phyloP scores from a whole-genome alignment of 139 green algal genomes.

The Coelastrella sp. region DNA sequence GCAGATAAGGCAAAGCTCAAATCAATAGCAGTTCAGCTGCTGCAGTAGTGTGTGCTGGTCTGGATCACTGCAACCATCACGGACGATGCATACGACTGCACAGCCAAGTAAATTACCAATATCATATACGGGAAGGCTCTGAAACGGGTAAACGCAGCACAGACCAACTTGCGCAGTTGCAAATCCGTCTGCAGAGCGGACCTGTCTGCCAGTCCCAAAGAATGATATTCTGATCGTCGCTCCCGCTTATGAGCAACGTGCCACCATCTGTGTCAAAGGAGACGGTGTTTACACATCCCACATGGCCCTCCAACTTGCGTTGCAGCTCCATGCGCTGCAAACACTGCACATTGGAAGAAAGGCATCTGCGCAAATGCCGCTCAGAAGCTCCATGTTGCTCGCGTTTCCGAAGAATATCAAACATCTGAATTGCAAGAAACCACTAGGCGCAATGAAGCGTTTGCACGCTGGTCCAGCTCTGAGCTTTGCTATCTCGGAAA shows the following conservation, averaged over 20 bases:
- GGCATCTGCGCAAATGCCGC: not conserved
- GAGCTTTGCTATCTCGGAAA: too few relatives aligned
- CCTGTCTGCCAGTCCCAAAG: slow-evolving; percentile 73
- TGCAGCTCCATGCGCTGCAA: slow-evolving; percentile 56
- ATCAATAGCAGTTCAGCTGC: too few relatives aligned
- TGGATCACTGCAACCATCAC: too few relatives aligned
- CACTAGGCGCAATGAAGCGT: too few relatives aligned
- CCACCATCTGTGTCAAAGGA: slow-evolving; percentile 61
- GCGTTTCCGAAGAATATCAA: not conserved
- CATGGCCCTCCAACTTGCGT: slow-evolving; percentile 50
- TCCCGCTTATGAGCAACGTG: slow-evolving; percentile 64
- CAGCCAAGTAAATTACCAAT: too few relatives aligned
- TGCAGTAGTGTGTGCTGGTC: too few relatives aligned
- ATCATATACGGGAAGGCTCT: too few relatives aligned
- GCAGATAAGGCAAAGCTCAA: too few relatives aligned
- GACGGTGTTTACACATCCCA: slow-evolving; percentile 76
- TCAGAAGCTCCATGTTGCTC: not conserved
- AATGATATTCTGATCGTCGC: slow-evolving; percentile 69
- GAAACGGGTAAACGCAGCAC: too few relatives aligned
- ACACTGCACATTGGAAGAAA: slow-evolving; percentile 6
- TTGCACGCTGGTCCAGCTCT: too few relatives aligned
- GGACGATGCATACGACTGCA: too few relatives aligned
- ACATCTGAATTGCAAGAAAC: not conserved
- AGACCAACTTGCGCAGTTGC: too few relatives aligned
- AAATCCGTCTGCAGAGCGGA: not conserved